Evolutionary conservation across 345 rosid genomes (phyloP).

Genomic region (Litchi chinensis): DNA sequence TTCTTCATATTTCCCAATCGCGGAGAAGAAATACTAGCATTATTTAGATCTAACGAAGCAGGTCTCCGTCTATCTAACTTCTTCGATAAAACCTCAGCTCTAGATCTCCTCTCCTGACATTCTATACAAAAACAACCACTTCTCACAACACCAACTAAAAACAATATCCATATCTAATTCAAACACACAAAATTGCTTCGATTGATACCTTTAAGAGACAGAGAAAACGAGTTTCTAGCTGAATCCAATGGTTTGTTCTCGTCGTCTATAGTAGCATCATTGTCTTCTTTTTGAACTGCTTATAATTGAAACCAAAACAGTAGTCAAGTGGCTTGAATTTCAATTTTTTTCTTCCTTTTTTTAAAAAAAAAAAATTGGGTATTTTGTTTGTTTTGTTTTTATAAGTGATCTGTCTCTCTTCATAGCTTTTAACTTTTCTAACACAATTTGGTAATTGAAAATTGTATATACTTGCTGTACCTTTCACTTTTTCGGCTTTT

Average conservation of each 20-base stretch:
- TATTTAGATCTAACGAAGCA: conserved; percentile 76
- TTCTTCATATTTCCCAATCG: conserved; percentile 54
- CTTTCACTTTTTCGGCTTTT: conserved; percentile 66
- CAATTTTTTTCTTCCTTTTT: conserved; percentile 7
- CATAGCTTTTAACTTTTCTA: conserved; percentile 21
- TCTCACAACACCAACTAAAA: neutral
- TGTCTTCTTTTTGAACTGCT: conserved; percentile 60
- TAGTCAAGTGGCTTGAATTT: conserved; percentile 23
- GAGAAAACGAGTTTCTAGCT: conserved; percentile 85
- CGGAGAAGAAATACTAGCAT: conserved; percentile 68
- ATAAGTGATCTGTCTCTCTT: neutral
- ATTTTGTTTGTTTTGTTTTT: conserved; percentile 21
- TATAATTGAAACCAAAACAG: conserved; percentile 32
- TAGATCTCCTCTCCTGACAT: conserved; percentile 74
- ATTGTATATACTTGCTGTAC: conserved; percentile 28
- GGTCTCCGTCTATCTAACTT: conserved; percentile 69
- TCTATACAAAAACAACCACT: conserved; percentile 41
- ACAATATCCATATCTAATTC: neutral
- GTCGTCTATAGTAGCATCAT: conserved; percentile 41
- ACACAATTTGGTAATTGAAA: conserved; percentile 13
- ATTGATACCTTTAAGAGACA: conserved; percentile 72
- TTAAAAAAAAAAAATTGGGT: no score
- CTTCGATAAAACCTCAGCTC: conserved; percentile 65
- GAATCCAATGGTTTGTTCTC: conserved; percentile 58
- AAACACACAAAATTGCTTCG: neutral